phyloP scores from a whole-genome alignment of 2,329 filamentous ascomycete genomes.

The Colletotrichum sidae region DNA sequence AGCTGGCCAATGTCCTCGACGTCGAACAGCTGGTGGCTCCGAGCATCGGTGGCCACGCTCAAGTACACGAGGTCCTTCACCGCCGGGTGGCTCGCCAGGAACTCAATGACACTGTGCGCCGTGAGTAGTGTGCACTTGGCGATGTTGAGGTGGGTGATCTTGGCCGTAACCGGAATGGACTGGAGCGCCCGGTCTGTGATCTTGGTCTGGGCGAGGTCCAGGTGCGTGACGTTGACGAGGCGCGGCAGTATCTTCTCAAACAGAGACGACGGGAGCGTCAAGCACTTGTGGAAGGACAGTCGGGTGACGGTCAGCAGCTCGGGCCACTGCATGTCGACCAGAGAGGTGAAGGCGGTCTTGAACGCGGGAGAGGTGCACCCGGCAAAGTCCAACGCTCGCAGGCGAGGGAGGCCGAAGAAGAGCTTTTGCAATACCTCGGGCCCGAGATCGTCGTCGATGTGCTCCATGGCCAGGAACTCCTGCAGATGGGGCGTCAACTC shows the following conservation, averaged over 20 bases:
- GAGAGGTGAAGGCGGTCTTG: slow-evolving; percentile 71
- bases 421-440: slow-evolving; percentile 77
- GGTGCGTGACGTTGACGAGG: slow-evolving; percentile 76
- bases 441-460: slow-evolving; percentile 81
- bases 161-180: slow-evolving; percentile 77
- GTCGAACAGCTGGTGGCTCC: slow-evolving; percentile 77
- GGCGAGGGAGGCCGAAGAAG: slow-evolving; percentile 71
- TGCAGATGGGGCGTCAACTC: slow-evolving; percentile 78
- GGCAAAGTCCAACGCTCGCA: slow-evolving; percentile 81
- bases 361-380: slow-evolving; percentile 78
- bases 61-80: slow-evolving; percentile 76
- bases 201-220: slow-evolving; percentile 83
- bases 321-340: slow-evolving; percentile 64
- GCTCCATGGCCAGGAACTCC: slow-evolving; percentile 84
- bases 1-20: slow-evolving; percentile 73
- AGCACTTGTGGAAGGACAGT: slow-evolving; percentile 83
- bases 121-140: slow-evolving; percentile 79
- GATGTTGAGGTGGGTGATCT: slow-evolving; percentile 81
- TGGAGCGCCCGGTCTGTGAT: slow-evolving; percentile 78
- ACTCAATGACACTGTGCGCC: slow-evolving; percentile 75
- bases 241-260: slow-evolving; percentile 79
- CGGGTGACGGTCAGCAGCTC: slow-evolving; percentile 70
- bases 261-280: slow-evolving; percentile 73
- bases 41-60: slow-evolving; percentile 78
- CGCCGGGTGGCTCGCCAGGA: slow-evolving; percentile 78